phyloP scores from a whole-genome alignment of 139 green algal genomes.

The Micromonas pusilla region DNA sequence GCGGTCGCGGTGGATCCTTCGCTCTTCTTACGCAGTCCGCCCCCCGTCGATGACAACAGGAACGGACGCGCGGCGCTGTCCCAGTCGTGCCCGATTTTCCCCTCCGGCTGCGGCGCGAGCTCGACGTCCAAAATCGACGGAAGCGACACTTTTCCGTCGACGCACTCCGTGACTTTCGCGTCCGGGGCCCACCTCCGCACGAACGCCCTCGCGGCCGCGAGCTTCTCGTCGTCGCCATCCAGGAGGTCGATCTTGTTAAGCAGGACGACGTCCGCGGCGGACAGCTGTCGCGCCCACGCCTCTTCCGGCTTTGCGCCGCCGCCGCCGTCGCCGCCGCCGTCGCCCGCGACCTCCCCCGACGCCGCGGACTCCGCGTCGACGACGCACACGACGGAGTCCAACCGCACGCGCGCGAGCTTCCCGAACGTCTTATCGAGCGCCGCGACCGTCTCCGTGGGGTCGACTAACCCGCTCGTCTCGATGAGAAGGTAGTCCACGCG shows the following conservation, averaged over 20 bases:
- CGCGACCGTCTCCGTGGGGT: constrained; percentile 17
- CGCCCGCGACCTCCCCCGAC: background rate
- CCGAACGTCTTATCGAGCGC: constrained; percentile 5
- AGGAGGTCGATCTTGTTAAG: constrained; percentile 68
- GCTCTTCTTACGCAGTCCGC: background rate
- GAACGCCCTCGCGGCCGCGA: background rate
- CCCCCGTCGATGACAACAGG: background rate
- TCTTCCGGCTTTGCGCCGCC: background rate
- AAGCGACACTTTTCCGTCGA: background rate
- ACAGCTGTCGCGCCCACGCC: constrained; percentile 45
- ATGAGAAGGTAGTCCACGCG: constrained; percentile 11
- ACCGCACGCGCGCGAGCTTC: background rate
- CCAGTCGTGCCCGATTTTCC: constrained; percentile 16
- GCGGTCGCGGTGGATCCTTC: background rate
- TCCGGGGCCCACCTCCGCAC: background rate
- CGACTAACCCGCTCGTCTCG: constrained; percentile 9
- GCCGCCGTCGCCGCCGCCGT: background rate
- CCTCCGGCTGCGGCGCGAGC: background rate
- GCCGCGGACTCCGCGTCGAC: constrained; percentile 15
- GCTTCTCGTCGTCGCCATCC: background rate
- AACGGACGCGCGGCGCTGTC: background rate
- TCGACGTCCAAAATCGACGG: constrained; percentile 3
- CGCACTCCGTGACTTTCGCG: constrained; percentile 1
- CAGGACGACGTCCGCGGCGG: constrained; percentile 60
- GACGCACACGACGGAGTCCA: constrained; percentile 20